Percentiles rank a stretch among this genome's conserved stretches.
phyloP scores from a whole-genome alignment of 768 basidiomycete species.

The Kwoniella bestiolae region DNA sequence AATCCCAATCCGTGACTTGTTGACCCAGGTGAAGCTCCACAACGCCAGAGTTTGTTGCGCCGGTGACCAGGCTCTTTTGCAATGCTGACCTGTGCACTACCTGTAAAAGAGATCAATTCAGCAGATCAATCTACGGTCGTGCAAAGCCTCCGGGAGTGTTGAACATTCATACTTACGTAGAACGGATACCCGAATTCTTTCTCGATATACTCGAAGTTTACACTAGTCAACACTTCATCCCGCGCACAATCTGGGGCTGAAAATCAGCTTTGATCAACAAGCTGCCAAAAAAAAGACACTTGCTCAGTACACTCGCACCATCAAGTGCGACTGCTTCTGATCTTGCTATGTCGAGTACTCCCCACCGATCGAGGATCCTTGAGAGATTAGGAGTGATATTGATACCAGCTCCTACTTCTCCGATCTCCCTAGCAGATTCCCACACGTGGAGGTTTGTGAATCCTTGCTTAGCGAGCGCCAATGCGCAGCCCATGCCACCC shows the following conservation, averaged over 20 bases:
- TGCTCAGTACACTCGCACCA: conserved; percentile 52
- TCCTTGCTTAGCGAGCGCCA: conserved; percentile 53
- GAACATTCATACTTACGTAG: conserved; percentile 2
- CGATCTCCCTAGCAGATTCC: conserved; percentile 52
- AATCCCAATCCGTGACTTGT: conserved; percentile 49
- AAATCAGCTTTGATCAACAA: background rate
- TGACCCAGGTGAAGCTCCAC: conserved; percentile 53
- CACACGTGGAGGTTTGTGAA: conserved; percentile 56
- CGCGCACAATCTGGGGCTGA: conserved; percentile 39
- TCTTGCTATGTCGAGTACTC: conserved; percentile 51
- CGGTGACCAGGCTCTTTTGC: conserved; percentile 53
- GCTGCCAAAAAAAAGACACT: background rate
- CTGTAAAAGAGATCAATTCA: conserved; percentile 5
- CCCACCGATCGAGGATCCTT: conserved; percentile 53
- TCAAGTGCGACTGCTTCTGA: conserved; percentile 53
- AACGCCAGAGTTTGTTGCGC: conserved; percentile 45
- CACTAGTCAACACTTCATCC: conserved; percentile 54
- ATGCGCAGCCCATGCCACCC: conserved; percentile 54
- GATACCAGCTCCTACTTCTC: conserved; percentile 59
- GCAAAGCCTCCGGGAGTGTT: background rate
- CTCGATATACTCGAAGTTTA: conserved; percentile 52
- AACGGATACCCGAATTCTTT: conserved; percentile 56
- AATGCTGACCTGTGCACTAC: conserved; percentile 58
- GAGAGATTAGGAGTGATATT: conserved; percentile 59
- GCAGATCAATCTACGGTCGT: background rate